phyloP scores from a whole-genome alignment of 2,329 filamentous ascomycete genomes.

The Cladosporium halotolerans region DNA sequence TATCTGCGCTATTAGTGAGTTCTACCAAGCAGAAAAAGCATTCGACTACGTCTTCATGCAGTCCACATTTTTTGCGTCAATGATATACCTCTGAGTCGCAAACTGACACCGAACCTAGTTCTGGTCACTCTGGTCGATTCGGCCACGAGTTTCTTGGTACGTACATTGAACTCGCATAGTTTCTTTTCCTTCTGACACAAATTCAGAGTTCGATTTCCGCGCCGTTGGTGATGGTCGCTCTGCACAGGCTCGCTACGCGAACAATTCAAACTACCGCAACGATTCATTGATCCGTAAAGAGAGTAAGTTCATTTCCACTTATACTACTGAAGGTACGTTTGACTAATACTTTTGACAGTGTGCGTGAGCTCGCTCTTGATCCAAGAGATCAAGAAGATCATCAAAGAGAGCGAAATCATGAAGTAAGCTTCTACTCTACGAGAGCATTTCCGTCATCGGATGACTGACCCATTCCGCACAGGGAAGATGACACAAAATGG shows the following conservation, averaged over 20 bases:
- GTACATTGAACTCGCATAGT: constrained; percentile 14
- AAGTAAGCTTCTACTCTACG: constrained; percentile 56
- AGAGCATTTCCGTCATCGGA: background rate
- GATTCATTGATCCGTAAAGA: constrained; percentile 99
- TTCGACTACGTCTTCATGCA: too few species aligned
- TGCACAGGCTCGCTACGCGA: constrained; percentile 91
- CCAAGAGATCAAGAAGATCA: constrained; percentile 92
- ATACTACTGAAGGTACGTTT: too few species aligned
- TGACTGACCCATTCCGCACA: constrained; percentile 33
- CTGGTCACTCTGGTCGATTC: constrained; percentile 93
- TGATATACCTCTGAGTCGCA: too few species aligned
- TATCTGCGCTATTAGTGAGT: constrained; percentile 96
- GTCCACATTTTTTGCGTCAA: too few species aligned
- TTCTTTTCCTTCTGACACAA: constrained; percentile 16
- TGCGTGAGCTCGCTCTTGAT: constrained; percentile 88
- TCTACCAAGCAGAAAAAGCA: constrained; percentile 7
- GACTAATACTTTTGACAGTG: constrained; percentile 54
- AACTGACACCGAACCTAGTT: constrained; percentile 49
- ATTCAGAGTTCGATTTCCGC: constrained; percentile 87
- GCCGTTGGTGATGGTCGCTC: constrained; percentile 88
- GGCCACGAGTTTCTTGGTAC: constrained; percentile 95
- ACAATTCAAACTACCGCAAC: constrained; percentile 99
- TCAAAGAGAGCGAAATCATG: constrained; percentile 90
- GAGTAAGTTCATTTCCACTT: constrained; percentile 54
- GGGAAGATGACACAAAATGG: constrained; percentile 98